Evolutionary conservation across 495 filamentous ascomycete species (phyloP), one percentile per base, ranked within the genome.

Genomic region (Oleoguttula mirabilis): DNA sequence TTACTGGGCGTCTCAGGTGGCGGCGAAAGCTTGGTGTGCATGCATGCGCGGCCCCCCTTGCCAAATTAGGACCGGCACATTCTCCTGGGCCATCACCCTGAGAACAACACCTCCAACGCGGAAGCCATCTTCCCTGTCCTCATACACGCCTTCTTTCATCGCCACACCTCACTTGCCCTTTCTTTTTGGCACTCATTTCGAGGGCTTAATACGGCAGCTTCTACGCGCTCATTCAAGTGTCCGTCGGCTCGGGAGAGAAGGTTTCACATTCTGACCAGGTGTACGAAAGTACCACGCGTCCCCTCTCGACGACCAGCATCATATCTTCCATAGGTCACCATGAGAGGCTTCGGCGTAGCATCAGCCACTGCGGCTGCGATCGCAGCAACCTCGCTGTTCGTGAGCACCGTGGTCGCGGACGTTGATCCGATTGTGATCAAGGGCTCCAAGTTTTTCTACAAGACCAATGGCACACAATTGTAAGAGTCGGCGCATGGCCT

Each of bases 361-460:
- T 48, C 55, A 19, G 40, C 48, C 24, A 50, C 50, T 4, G 44
- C 54, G n/a, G 51, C 59, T n/a, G 52, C 55, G 6, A 45, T 56
- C 15, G 52, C 56, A 21, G 52, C 61, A 14, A 39, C 53, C 10
- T 47, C 45, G 32, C 43, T 62, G 20, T 52, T 64, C 31, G 48
- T 52, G 24, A 55, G 53, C n/a, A 42, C 50, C 16, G 60, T 48
- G 10, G 23, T 35, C 3, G 40, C 47, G 23, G 55, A 41, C 39
- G 51, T 61, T 32, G 59, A 62, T 46, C 61, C 60, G 31, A 61
- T 66, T 42, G 60, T 62, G 17, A 65, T 65, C 53, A 63, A 60
- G 77, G 79, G 79, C 21, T 75, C 73, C 43, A 80, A 86, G 55
- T 86, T 85, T 68, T 95, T 94, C 64, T 80, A 79, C 60, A 72